Conservation (phyloP, 73 alveolate genomes). For the Paramecium bursaria region DNA sequence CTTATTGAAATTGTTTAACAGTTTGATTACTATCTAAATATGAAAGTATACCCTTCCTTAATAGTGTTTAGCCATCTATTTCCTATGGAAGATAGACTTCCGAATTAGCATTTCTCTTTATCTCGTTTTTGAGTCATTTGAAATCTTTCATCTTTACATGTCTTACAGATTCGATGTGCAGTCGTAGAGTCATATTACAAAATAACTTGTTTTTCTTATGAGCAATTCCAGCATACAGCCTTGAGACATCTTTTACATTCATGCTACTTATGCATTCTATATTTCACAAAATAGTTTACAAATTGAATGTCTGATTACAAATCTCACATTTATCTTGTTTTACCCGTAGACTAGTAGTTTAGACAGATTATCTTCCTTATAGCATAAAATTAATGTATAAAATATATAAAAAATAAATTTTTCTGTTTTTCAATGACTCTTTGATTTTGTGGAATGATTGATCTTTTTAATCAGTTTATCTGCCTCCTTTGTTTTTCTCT, state of each 20-base stretch:
- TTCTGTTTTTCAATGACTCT: no score
- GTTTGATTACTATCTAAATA: neutral
- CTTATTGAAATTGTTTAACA: neutral
- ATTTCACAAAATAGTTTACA: neutral
- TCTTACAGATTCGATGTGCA: slow-evolving; percentile 53
- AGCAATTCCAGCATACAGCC: slow-evolving; percentile 24
- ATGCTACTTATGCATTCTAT: slow-evolving; percentile 26
- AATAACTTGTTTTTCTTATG: slow-evolving; percentile 18
- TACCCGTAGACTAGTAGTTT: no score
- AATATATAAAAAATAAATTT: no score
- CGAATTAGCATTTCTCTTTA: slow-evolving; percentile 6
- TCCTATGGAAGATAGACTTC: slow-evolving; percentile 33
- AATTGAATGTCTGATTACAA: slow-evolving; percentile 14
- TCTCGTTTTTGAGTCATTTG: neutral
- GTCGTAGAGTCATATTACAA: slow-evolving; percentile 16
- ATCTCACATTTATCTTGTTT: slow-evolving; percentile 1
- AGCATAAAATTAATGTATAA: no score
- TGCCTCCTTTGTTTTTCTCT: neutral
- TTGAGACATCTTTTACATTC: slow-evolving; percentile 25
- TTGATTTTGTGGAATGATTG: neutral
- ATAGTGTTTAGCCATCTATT: slow-evolving; percentile 17
- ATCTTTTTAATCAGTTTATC: neutral
- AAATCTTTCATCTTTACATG: slow-evolving; percentile 19
- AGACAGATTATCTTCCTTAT: no score
- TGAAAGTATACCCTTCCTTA: slow-evolving; percentile 1